These are phyloP conservation scores for Neostapfia colusana DNA, from an alignment of 176 grass and related monocot species.

Conservation along the genomic window DNA sequence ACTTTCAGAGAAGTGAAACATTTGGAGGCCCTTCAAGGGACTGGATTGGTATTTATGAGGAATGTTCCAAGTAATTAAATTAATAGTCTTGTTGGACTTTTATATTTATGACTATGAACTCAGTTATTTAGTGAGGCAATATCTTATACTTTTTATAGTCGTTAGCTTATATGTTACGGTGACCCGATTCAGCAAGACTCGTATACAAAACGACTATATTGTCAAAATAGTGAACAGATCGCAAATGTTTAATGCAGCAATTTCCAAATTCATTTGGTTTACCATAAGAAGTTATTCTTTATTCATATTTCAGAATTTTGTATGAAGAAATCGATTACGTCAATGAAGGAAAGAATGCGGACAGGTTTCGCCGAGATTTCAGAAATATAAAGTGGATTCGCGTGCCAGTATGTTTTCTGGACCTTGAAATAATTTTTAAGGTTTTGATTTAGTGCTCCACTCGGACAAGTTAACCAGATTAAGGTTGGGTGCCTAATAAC, in stretches of 20 bases:
- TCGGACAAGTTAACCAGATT: slow-evolving; percentile 1
- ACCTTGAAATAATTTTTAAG: slow-evolving; percentile 19
- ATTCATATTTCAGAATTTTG: slow-evolving; percentile 71
- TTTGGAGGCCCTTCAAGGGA: slow-evolving; percentile 89
- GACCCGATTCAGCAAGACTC: background rate
- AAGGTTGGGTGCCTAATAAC: slow-evolving; percentile 7
- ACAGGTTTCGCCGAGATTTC: slow-evolving; percentile 95
- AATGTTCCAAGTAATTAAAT: slow-evolving; percentile 94
- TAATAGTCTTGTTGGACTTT: slow-evolving; percentile 10
- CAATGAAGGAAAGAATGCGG: slow-evolving; percentile 98
- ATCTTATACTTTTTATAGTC: background rate
- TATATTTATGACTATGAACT: background rate
- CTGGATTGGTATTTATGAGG: slow-evolving; percentile 96
- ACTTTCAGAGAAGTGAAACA: slow-evolving; percentile 92
- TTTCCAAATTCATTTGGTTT: slow-evolving; percentile 28
- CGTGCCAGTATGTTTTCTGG: slow-evolving; percentile 76
- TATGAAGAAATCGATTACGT: slow-evolving; percentile 99
- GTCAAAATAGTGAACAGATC: slow-evolving; percentile 17
- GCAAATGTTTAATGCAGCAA: background rate
- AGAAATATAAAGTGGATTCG: slow-evolving; percentile 98
- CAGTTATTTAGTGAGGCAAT: slow-evolving; percentile 4
- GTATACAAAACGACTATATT: background rate
- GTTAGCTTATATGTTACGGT: background rate
- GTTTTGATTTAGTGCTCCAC: slow-evolving; percentile 33
- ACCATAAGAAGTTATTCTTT: background rate